Evolutionary conservation across 2,329 filamentous ascomycete species (phyloP).

Genomic region (Ceratocystis variospora): DNA sequence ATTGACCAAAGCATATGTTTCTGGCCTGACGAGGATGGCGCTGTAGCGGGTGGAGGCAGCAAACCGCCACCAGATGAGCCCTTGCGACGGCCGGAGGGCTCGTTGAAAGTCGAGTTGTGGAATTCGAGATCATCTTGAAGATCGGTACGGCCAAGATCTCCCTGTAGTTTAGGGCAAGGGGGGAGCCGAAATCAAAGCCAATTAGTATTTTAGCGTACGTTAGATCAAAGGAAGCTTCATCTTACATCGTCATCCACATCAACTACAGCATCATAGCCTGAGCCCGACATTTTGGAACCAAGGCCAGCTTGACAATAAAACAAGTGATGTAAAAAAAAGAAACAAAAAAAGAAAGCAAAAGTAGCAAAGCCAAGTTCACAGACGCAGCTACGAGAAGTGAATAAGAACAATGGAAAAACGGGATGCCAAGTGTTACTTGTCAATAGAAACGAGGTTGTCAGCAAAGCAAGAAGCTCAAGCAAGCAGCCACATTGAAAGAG

Average conservation of each 20-base stretch:
- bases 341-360: neutral
- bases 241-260: constrained; percentile 89
- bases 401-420: neutral
- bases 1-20: constrained; percentile 91
- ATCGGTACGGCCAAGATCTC: constrained; percentile 94
- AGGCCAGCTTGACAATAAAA: constrained; percentile 14
- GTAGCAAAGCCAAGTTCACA: neutral
- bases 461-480: neutral
- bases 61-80: constrained; percentile 27
- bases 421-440: neutral
- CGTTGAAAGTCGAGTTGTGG: constrained; percentile 78
- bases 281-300: constrained; percentile 50
- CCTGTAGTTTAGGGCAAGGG: constrained; percentile 40
- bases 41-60: constrained; percentile 45
- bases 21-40: constrained; percentile 33
- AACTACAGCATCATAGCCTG: constrained; percentile 94
- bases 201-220: constrained; percentile 20
- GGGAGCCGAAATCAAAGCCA: neutral
- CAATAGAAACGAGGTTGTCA: neutral
- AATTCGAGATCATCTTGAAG: constrained; percentile 98
- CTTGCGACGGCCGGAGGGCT: constrained; percentile 36
- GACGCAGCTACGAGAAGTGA: neutral
- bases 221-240: constrained; percentile 11
- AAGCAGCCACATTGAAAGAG: neutral
- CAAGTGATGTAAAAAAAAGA: neutral